A percentile compares a stretch with the other conserved stretches of the same genome.
These are phyloP conservation scores for Limonium bicolor DNA, from an alignment of 148 eudicot species.

Conservation along the genomic window DNA sequence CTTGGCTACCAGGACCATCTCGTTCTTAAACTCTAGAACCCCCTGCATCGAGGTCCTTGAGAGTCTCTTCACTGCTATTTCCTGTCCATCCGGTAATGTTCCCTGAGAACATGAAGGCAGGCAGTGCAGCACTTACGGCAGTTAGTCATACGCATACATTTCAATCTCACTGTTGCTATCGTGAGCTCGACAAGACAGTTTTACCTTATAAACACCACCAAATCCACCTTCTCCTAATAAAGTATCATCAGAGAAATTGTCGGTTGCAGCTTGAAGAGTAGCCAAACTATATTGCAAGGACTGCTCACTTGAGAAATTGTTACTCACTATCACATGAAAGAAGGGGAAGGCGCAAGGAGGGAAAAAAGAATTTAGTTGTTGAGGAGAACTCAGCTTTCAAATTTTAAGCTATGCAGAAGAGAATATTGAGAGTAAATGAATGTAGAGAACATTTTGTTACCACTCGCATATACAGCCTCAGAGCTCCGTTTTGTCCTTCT, in stretches of 20 bases:
- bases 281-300: slow-evolving; percentile 14
- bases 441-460: not conserved
- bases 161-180: not conserved
- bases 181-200: not conserved
- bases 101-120: not conserved
- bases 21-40: too few species aligned
- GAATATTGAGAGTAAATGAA: too few species aligned
- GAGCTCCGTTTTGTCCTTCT: not conserved
- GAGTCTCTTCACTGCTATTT: not conserved
- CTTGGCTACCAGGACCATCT: too few species aligned
- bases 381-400: not conserved
- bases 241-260: slow-evolving; percentile 15
- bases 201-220: slow-evolving; percentile 18
- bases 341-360: not conserved
- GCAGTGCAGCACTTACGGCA: too few species aligned
- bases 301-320: slow-evolving; percentile 4
- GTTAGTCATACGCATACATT: not conserved
- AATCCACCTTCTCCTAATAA: slow-evolving; percentile 21
- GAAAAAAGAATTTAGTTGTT: too few species aligned
- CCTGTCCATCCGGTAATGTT: not conserved
- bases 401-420: not conserved
- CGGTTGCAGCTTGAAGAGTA: slow-evolving; percentile 13
- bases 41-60: too few species aligned
- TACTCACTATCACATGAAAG: not conserved
- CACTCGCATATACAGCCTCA: not conserved